Percentiles rank a stretch among this genome's conserved stretches.
phyloP scores from a whole-genome alignment of 2,329 filamentous ascomycete species.

The Cercospora brassicicola region DNA sequence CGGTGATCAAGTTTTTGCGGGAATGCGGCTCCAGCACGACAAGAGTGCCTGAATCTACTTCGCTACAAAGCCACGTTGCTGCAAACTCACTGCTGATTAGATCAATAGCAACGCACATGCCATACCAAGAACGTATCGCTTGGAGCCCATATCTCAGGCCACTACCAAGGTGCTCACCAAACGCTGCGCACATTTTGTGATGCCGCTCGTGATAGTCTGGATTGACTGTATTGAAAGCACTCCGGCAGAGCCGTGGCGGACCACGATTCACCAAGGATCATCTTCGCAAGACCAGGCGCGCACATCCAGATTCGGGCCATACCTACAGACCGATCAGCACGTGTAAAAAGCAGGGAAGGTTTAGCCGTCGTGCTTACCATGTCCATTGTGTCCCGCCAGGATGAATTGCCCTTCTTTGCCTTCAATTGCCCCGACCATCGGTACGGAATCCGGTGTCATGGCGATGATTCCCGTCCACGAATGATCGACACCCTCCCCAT shows the following conservation, averaged over 20 bases:
- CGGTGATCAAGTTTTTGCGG: background rate
- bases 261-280: slow-evolving; percentile 41
- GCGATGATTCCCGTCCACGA: slow-evolving; percentile 52
- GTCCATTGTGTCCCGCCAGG: slow-evolving; percentile 53
- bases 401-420: slow-evolving; percentile 49
- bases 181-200: slow-evolving; percentile 23
- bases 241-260: slow-evolving; percentile 27
- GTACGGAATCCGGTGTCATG: slow-evolving; percentile 49
- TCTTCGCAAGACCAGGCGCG: slow-evolving; percentile 47
- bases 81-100: background rate
- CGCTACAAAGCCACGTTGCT: background rate
- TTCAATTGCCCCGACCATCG: slow-evolving; percentile 48
- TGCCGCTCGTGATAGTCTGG: slow-evolving; percentile 19
- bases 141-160: background rate
- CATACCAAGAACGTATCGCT: background rate
- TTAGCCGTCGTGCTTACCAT: slow-evolving; percentile 5
- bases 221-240: slow-evolving; percentile 27
- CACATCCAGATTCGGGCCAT: slow-evolving; percentile 52
- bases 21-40: background rate
- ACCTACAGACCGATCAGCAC: background rate
- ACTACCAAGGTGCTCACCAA: slow-evolving; percentile 16
- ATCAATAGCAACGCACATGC: background rate
- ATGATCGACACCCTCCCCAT: slow-evolving; percentile 50
- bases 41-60: background rate
- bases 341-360: no score